Evolutionary conservation across 345 rosid genomes (phyloP).

Genomic region (Salix purpurea): DNA sequence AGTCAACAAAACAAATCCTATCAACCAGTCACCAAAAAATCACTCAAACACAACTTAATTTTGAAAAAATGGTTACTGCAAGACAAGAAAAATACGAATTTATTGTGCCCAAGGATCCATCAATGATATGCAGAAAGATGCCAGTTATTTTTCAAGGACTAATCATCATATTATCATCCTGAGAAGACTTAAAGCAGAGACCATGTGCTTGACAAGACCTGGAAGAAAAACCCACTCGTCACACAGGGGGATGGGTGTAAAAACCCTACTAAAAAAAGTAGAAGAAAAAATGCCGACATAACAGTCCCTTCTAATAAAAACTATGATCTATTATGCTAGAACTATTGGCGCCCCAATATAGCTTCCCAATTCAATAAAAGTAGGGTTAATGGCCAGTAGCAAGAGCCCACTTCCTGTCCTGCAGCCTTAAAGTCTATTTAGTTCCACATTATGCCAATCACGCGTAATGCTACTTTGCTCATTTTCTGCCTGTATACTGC

Average conservation of each 20-base stretch:
- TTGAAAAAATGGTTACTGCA: neutral
- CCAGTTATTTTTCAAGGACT: conserved; percentile 6
- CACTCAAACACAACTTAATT: neutral
- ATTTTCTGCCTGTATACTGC: conserved; percentile 5
- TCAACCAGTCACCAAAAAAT: neutral
- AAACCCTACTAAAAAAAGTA: conserved; percentile 24
- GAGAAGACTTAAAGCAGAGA: conserved; percentile 28
- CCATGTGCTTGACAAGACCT: conserved; percentile 34
- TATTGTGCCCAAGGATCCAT: conserved; percentile 3
- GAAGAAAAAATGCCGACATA: conserved; percentile 21
- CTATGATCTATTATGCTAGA: conserved; percentile 21
- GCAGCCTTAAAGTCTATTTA: conserved; percentile 21
- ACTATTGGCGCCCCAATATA: conserved; percentile 8
- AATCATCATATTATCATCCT: conserved; percentile 17
- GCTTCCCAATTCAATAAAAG: neutral
- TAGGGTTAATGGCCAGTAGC: neutral
- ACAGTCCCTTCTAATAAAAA: conserved; percentile 16
- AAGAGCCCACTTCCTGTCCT: conserved; percentile 20
- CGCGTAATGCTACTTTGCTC: neutral
- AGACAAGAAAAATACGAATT: conserved; percentile 4
- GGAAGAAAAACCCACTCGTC: conserved; percentile 19
- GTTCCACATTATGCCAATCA: conserved; percentile 20
- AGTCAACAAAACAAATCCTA: neutral
- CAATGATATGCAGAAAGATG: conserved; percentile 5
- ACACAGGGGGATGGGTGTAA: conserved; percentile 20